Conservation (phyloP, 805 yeast genomes). For the Grigorovia transvaalensis region DNA sequence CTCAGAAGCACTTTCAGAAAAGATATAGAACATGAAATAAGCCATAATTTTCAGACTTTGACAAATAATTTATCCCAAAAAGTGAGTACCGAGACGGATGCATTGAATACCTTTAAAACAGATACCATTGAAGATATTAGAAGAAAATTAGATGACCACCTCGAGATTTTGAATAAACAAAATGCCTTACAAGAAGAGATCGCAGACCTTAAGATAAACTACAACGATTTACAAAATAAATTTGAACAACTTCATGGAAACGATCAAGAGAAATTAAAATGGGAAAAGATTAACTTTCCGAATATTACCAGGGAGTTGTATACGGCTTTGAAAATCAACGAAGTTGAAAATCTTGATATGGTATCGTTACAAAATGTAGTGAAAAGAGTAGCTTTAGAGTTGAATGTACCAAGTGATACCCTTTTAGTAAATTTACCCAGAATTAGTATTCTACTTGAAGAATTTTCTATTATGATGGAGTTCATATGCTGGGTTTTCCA, state of each 20-base stretch:
- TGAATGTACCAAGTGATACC: not conserved
- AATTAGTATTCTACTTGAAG: not conserved
- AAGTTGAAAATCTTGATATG: conserved; percentile 24
- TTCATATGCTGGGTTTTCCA: not conserved
- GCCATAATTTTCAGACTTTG: not conserved
- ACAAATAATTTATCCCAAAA: not conserved
- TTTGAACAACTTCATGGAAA: conserved; percentile 1
- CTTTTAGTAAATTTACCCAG: not conserved
- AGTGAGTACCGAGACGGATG: not conserved
- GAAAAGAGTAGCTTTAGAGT: conserved; percentile 11
- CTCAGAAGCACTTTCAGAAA: not conserved
- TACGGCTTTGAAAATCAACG: conserved; percentile 7
- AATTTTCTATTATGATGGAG: not conserved
- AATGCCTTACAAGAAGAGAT: not conserved
- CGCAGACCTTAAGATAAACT: not conserved
- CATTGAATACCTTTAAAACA: not conserved
- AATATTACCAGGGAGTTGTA: not conserved
- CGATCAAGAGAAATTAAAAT: not conserved
- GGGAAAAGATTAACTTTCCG: conserved; percentile 2
- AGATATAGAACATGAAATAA: not conserved
- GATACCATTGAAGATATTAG: not conserved
- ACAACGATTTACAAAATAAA: not conserved
- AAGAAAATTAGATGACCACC: not conserved
- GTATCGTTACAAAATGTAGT: conserved; percentile 27
- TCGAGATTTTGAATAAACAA: not conserved